These are phyloP conservation scores for Neurospora cerealis DNA, from an alignment of 495 filamentous ascomycete genomes.

Conservation along the genomic window DNA sequence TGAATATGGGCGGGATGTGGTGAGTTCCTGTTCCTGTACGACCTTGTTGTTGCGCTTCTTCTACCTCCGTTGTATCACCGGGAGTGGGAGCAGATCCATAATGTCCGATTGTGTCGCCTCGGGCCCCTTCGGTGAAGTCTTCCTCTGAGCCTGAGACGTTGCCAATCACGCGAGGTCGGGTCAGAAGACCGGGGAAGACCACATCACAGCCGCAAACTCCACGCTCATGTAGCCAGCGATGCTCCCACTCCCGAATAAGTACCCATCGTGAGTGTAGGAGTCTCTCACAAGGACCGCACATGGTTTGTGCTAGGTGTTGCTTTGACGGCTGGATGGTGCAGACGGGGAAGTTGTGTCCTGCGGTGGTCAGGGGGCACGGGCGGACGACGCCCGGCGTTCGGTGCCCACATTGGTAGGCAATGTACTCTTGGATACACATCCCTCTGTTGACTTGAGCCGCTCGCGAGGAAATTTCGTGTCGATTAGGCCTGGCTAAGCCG, in stretches of 20 bases:
- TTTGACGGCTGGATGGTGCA: constrained; percentile 20
- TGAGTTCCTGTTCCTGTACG: neutral
- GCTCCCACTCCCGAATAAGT: constrained; percentile 32
- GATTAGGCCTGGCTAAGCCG: neutral
- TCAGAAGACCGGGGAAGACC: constrained; percentile 23
- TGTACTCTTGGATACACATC: constrained; percentile 35
- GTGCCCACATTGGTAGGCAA: constrained; percentile 38
- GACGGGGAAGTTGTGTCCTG: constrained; percentile 19
- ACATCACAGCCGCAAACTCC: constrained; percentile 32
- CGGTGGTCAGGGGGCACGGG: constrained; percentile 32
- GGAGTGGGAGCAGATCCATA: neutral
- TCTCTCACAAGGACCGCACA: constrained; percentile 31
- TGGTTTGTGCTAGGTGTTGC: constrained; percentile 18
- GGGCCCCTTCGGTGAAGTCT: neutral
- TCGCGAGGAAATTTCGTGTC: neutral
- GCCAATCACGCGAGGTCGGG: constrained; percentile 22
- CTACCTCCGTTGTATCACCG: neutral
- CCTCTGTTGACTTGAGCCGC: neutral
- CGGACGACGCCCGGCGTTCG: constrained; percentile 25
- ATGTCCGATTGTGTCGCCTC: neutral
- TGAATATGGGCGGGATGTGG: constrained; percentile 15
- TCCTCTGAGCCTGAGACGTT: neutral
- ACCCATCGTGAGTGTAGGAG: constrained; percentile 29
- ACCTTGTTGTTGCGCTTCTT: neutral
- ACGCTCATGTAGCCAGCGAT: constrained; percentile 38